A percentile compares a stretch with the other conserved stretches of the same genome.
Conservation (phyloP, 2,329 filamentous ascomycete genomes). For the Verticillium dahliae region DNA sequence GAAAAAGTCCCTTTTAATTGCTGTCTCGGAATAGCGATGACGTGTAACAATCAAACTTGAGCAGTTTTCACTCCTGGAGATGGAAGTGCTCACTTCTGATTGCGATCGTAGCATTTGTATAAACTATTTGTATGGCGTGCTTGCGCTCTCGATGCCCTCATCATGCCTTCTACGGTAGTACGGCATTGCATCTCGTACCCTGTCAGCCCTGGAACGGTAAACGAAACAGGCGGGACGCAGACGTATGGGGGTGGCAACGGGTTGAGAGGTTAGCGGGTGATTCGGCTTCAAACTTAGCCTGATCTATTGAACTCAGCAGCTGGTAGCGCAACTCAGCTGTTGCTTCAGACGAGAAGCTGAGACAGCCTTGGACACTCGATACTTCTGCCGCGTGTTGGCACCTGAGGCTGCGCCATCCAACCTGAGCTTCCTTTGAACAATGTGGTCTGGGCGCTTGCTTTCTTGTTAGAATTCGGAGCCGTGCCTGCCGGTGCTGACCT, state of each 20-base stretch:
- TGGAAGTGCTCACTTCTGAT: not conserved
- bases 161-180: not conserved
- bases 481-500: not conserved
- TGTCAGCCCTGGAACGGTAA: not conserved
- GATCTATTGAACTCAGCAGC: not conserved
- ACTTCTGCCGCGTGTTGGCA: not conserved
- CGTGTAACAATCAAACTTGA: not conserved
- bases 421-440: not conserved
- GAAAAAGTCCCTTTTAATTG: not conserved
- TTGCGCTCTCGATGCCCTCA: not conserved
- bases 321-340: not conserved
- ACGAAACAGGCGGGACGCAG: not conserved
- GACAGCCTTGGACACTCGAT: not conserved
- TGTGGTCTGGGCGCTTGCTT: not conserved
- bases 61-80: not conserved
- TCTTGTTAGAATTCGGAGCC: not conserved
- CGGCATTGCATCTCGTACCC: not conserved
- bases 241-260: not conserved
- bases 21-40: not conserved
- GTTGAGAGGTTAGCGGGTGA: not conserved
- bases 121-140: not conserved
- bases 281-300: not conserved
- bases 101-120: not conserved
- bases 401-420: not conserved
- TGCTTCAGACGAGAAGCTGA: not conserved